These are phyloP conservation scores for Ensete ventricosum DNA, from an alignment of 176 grass and related monocot species.

Conservation along the genomic window DNA sequence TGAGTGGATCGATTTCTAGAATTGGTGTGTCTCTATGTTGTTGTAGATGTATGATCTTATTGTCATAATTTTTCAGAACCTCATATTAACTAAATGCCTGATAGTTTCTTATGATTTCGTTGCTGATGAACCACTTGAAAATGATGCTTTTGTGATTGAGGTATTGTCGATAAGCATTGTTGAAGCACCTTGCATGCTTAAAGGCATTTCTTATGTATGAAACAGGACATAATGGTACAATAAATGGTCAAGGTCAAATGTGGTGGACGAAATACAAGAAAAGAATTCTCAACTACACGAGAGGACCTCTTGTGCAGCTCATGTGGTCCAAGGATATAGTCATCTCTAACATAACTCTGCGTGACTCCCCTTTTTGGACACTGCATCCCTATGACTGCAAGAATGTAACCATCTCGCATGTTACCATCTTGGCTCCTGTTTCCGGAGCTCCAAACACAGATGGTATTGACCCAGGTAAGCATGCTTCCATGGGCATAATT, in stretches of 20 bases:
- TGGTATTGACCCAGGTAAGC: conserved; percentile 13
- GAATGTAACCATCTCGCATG: conserved; percentile 12
- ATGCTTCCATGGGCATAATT: not conserved
- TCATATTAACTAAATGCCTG: too few species aligned
- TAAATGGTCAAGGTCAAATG: conserved; percentile 18
- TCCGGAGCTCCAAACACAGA: conserved; percentile 12
- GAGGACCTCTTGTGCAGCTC: conserved; percentile 18
- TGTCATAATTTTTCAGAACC: too few species aligned
- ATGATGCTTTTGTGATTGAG: not conserved
- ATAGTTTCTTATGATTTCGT: not conserved
- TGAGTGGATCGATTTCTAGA: too few species aligned
- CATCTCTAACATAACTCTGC: conserved; percentile 18
- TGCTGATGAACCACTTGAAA: not conserved
- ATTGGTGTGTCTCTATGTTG: too few species aligned
- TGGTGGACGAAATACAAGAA: conserved; percentile 18
- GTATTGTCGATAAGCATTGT: not conserved
- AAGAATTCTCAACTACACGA: conserved; percentile 14
- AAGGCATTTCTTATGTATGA: not conserved
- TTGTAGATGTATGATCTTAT: too few species aligned
- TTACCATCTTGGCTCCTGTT: conserved; percentile 21
- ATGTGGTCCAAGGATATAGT: conserved; percentile 19
- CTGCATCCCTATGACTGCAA: conserved; percentile 15
- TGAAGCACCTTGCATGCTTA: not conserved
- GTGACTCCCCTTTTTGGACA: conserved; percentile 22
- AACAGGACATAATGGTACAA: conserved; percentile 16